Conservation (phyloP, 2,329 filamentous ascomycete genomes). For the Ophiostoma fasciatum region DNA sequence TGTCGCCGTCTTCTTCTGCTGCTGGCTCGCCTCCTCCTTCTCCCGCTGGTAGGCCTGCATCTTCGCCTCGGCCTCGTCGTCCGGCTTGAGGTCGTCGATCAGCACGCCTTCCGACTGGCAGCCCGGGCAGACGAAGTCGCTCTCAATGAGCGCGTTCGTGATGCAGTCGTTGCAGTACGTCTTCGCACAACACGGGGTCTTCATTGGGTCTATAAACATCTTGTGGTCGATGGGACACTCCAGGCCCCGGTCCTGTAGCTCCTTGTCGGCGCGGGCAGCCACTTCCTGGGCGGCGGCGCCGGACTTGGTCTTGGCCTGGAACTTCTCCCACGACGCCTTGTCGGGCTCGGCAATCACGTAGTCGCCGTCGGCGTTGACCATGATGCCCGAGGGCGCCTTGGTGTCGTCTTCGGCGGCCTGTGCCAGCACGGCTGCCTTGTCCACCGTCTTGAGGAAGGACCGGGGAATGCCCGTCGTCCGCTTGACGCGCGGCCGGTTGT, state of each 20-base stretch:
- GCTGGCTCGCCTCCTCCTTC: slow-evolving; percentile 29
- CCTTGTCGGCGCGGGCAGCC: slow-evolving; percentile 64
- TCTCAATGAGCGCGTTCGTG: slow-evolving; percentile 95
- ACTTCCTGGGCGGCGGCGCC: slow-evolving; percentile 71
- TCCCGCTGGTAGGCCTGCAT: slow-evolving; percentile 59
- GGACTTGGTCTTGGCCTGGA: slow-evolving; percentile 84
- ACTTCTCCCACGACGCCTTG: slow-evolving; percentile 91
- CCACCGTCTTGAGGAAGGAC: slow-evolving; percentile 88
- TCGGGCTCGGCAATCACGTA: slow-evolving; percentile 95
- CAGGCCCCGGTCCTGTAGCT: slow-evolving; percentile 73
- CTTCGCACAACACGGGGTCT: slow-evolving; percentile 95
- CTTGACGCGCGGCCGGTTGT: slow-evolving; percentile 85
- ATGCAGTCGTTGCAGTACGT: slow-evolving; percentile 99
- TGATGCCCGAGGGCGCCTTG: slow-evolving; percentile 76
- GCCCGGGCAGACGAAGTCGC: slow-evolving; percentile 88
- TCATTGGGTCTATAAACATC: slow-evolving; percentile 96
- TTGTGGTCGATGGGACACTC: slow-evolving; percentile 95
- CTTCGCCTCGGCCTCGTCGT: slow-evolving; percentile 64
- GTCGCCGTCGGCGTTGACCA: slow-evolving; percentile 95
- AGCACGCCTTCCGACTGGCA: slow-evolving; percentile 84
- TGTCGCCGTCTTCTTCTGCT: slow-evolving; percentile 17
- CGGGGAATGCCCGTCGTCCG: slow-evolving; percentile 92
- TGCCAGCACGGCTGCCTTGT: slow-evolving; percentile 66
- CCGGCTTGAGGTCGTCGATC: slow-evolving; percentile 76
- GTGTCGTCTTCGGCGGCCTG: slow-evolving; percentile 63